phyloP scores from a whole-genome alignment of 257 asterid species.

The Solanum dulcamara region DNA sequence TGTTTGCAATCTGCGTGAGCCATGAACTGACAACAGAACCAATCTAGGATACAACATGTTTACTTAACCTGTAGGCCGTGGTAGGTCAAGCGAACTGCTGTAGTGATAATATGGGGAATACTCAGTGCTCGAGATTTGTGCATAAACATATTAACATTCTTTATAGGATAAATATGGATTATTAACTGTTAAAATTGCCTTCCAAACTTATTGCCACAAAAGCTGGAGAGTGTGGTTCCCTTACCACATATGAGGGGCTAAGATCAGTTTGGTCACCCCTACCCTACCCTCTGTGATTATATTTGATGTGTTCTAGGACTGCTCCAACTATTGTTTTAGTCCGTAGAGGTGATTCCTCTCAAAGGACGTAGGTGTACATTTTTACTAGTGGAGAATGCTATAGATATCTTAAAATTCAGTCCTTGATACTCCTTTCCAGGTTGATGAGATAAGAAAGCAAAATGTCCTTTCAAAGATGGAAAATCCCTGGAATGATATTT shows the following conservation, averaged over 20 bases:
- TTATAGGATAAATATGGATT: neutral
- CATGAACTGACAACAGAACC: neutral
- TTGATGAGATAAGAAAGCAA: slow-evolving; percentile 21
- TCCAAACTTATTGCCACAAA: neutral
- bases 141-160: neutral
- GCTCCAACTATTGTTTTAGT: neutral
- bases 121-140: neutral
- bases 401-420: neutral
- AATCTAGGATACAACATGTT: neutral
- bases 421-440: slow-evolving; percentile 29
- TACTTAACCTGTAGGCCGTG: neutral
- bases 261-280: neutral
- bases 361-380: neutral
- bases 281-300: neutral
- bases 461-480: slow-evolving; percentile 12
- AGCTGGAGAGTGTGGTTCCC: neutral
- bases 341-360: neutral
- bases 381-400: slow-evolving; percentile 3
- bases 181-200: neutral
- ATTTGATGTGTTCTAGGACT: neutral
- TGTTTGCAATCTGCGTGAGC: neutral
- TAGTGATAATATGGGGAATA: neutral
- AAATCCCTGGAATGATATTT: slow-evolving; percentile 62
- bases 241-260: neutral
- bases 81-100: neutral